phyloP scores from a whole-genome alignment of 2,329 filamentous ascomycete genomes.

The Capronia americana region DNA sequence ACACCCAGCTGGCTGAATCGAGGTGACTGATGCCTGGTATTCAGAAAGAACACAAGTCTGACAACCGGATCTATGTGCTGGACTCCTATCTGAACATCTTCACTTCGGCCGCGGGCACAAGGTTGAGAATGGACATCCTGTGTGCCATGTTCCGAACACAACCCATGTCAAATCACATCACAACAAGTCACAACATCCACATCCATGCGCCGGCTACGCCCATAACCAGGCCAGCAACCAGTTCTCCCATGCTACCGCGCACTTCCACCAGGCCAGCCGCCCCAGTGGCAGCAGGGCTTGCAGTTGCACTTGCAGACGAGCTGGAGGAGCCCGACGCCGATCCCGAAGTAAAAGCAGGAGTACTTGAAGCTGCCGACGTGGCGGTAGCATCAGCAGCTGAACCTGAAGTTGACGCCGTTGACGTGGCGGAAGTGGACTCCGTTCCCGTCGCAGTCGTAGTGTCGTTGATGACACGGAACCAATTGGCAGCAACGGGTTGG shows the following conservation, averaged over 20 bases:
- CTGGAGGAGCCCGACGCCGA: constrained; percentile 7
- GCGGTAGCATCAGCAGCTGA: neutral
- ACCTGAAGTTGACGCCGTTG: neutral
- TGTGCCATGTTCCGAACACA: no score
- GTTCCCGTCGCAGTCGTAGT: constrained; percentile 5
- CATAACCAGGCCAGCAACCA: constrained; percentile 18
- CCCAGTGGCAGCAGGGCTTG: neutral
- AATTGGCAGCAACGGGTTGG: constrained; percentile 48
- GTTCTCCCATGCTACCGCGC: constrained; percentile 14
- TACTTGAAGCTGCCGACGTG: neutral
- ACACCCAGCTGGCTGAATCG: no score
- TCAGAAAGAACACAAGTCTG: no score
- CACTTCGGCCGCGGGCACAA: no score
- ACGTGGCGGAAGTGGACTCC: constrained; percentile 1
- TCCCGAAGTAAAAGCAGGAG: neutral
- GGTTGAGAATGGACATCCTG: no score
- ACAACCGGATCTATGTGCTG: no score
- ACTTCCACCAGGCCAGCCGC: constrained; percentile 17
- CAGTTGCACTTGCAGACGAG: constrained; percentile 4
- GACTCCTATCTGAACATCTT: no score
- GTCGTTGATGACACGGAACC: constrained; percentile 44
- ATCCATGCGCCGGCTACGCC: constrained; percentile 18
- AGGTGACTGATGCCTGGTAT: no score
- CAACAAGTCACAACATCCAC: constrained; percentile 12
- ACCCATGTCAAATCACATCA: neutral